A percentile compares a stretch with the other conserved stretches of the same genome.
phyloP scores from a whole-genome alignment of 192 early-diverging fungal species.

The Linnemannia exigua region DNA sequence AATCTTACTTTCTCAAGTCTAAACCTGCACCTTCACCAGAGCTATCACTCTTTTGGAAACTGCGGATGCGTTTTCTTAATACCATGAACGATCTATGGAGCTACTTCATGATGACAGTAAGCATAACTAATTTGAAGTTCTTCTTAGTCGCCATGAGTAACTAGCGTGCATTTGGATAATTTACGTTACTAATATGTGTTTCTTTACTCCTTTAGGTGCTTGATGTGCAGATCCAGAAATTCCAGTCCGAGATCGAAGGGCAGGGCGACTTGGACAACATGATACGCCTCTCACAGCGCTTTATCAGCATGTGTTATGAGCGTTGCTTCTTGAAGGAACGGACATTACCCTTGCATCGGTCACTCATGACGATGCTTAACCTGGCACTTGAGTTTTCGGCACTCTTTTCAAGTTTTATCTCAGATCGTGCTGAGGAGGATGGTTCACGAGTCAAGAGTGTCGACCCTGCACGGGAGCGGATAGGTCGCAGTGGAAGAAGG shows the following conservation, averaged over 20 bases:
- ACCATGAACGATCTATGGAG: conserved; percentile 52
- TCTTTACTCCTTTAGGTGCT: conserved; percentile 9
- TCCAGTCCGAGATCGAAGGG: conserved; percentile 21
- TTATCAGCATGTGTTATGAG: conserved; percentile 42
- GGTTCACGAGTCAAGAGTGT: not conserved
- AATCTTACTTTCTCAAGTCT: conserved; percentile 29
- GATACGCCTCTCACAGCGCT: conserved; percentile 20
- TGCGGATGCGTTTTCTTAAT: conserved; percentile 34
- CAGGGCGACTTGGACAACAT: conserved; percentile 50
- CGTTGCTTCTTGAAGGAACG: conserved; percentile 49
- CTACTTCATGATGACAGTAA: conserved; percentile 54
- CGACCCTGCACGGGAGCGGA: not conserved
- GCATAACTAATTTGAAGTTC: not conserved
- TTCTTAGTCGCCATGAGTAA: not conserved
- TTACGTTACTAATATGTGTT: not conserved
- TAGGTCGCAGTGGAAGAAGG: conserved; percentile 11
- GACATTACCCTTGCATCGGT: conserved; percentile 35
- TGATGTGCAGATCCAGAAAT: conserved; percentile 39
- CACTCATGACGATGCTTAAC: conserved; percentile 37
- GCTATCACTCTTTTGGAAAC: conserved; percentile 24
- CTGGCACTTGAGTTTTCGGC: conserved; percentile 38
- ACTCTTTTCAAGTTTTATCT: conserved; percentile 29
- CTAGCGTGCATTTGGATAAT: not conserved
- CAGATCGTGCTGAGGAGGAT: conserved; percentile 14
- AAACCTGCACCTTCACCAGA: conserved; percentile 10